Evolutionary conservation across 2,329 filamentous ascomycete genomes (phyloP), one percentile per base, ranked within the genome.

Genomic region (Myriosclerotinia scirpicola): DNA sequence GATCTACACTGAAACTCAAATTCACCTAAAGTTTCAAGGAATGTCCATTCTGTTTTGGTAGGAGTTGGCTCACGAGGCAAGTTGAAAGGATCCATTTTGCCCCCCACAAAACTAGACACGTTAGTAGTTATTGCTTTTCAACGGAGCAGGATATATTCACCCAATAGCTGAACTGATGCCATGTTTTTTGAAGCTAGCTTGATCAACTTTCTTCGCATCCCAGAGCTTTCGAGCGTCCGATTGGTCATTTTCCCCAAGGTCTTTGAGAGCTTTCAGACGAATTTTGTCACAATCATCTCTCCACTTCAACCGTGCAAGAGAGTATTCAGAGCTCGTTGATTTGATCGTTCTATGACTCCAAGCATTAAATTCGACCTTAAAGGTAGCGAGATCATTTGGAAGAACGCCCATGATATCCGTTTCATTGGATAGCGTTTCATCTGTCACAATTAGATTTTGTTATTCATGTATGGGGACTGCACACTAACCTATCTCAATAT

Each of bases 171-270:
- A 63, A 5, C 48, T 61, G 34, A 70, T 65, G 3, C 67, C 67
- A 36, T 54, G 64, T 46, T 68, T 65, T 22, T 66, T 65, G 20
- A 46, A 68, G 44, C 44, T 69, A 26, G 67, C 59, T 11, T 40
- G 20, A 50, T 68, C 66, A 6, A 69, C 44, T 20, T 46, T 56
- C 15, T 54, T 42, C 12, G 42, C 59, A 52, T 68, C 46, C 59
- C 34, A 63, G 5, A 46, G 15, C 6, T 46, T 46, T 46, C 40
- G 40, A n/a, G 3, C 5, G 5, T 44, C 20, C 9, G 40, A 9
- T 22, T 20, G 14, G 5, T 44, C 8, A 17, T 12, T 17, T 46
- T 17, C 14, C 34, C 14, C 17, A 14, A 15, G 46, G 12, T 50
- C 15, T 50, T 34, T 17, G 30, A 14, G 20, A 38, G 20, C 30